These are phyloP conservation scores for Leishmania arabica DNA, from an alignment of 208 protist genomes.

Conservation along the genomic window DNA sequence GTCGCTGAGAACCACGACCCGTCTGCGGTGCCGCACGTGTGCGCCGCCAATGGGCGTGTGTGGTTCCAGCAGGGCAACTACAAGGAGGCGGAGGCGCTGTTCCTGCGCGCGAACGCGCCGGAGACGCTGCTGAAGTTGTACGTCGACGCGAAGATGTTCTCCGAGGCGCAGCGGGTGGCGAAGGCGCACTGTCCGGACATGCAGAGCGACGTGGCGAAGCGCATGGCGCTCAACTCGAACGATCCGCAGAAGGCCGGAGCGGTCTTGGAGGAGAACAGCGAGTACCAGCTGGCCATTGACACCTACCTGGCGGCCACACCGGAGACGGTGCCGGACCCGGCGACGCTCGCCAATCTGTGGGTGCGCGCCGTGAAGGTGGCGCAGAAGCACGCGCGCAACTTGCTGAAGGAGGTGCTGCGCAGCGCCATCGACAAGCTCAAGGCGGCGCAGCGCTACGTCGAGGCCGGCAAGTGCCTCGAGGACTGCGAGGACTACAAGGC, in stretches of 20 bases:
- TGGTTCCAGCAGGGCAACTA: constrained; percentile 92
- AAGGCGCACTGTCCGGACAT: constrained; percentile 91
- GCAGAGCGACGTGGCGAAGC: constrained; percentile 83
- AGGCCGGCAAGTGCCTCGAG: constrained; percentile 89
- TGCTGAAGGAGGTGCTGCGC: constrained; percentile 81
- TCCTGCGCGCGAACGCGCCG: constrained; percentile 91
- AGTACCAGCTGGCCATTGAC: constrained; percentile 95
- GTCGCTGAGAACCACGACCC: constrained; percentile 96
- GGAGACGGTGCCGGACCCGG: constrained; percentile 66
- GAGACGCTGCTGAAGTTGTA: constrained; percentile 95
- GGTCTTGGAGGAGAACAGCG: constrained; percentile 92
- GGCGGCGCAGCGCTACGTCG: constrained; percentile 80
- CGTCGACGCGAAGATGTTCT: constrained; percentile 91
- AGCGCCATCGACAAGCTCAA: constrained; percentile 78
- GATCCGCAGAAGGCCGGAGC: constrained; percentile 88
- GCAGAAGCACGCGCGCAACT: constrained; percentile 89
- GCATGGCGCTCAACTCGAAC: constrained; percentile 83
- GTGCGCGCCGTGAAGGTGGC: constrained; percentile 95
- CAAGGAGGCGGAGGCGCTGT: constrained; percentile 90
- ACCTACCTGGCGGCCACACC: constrained; percentile 89
- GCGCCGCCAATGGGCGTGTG: constrained; percentile 88
- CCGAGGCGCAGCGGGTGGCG: constrained; percentile 93
- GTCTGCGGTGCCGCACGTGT: constrained; percentile 79
- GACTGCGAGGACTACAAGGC: constrained; percentile 92
- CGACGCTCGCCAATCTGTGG: constrained; percentile 88